Percentiles rank a stretch among this genome's conserved stretches.
These are phyloP conservation scores for Wallacemonas rigidus DNA, from an alignment of 208 protist genomes.

Conservation along the genomic window DNA sequence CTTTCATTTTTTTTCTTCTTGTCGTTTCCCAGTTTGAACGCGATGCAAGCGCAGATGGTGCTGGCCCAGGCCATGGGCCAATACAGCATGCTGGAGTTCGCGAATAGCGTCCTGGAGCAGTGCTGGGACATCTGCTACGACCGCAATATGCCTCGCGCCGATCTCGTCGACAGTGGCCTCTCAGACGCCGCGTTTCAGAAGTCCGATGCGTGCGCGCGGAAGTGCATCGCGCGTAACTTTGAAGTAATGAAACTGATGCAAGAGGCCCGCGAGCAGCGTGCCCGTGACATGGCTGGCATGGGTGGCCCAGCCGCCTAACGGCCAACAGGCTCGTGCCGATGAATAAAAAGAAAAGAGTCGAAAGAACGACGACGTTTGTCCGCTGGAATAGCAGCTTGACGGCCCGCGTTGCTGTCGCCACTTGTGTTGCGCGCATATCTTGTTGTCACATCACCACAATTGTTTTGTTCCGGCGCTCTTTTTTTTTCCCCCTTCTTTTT, in stretches of 20 bases:
- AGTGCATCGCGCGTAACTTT: conserved; percentile 87
- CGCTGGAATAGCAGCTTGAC: too few species aligned
- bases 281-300: conserved; percentile 51
- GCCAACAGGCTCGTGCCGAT: too few species aligned
- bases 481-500: too few species aligned
- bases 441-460: too few species aligned
- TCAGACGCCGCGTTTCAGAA: conserved; percentile 57
- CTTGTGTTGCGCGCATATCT: too few species aligned
- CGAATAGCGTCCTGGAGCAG: conserved; percentile 63
- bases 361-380: too few species aligned
- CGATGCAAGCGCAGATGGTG: conserved; percentile 83
- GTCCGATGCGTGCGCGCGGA: conserved; percentile 86
- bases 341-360: too few species aligned
- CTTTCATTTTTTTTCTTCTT: background rate
- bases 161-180: conserved; percentile 52
- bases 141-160: conserved; percentile 56
- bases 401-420: too few species aligned
- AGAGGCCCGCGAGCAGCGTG: conserved; percentile 49
- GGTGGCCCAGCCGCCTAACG: conserved; percentile 29
- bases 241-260: conserved; percentile 85
- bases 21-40: background rate
- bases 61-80: conserved; percentile 72
- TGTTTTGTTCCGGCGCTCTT: too few species aligned
- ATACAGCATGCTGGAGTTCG: conserved; percentile 73
- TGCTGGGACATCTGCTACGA: conserved; percentile 92